Conservation (phyloP, 345 rosid genomes). For the Linum tenue region DNA sequence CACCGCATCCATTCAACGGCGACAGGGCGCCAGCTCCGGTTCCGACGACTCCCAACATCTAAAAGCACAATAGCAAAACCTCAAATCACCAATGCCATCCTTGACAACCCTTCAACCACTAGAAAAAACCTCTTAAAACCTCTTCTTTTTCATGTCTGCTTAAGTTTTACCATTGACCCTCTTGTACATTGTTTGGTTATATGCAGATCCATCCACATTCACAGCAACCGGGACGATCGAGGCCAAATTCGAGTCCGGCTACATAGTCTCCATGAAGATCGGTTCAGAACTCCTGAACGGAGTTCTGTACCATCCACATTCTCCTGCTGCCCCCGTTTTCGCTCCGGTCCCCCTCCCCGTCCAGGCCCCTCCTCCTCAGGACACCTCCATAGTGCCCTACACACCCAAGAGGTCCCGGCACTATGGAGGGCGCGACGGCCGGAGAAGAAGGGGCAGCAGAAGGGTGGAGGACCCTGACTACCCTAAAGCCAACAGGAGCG, state of each 20-base stretch:
- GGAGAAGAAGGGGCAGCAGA: constrained; percentile 46
- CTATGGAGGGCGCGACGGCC: constrained; percentile 19
- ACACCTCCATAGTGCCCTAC: constrained; percentile 32
- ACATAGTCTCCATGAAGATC: constrained; percentile 58
- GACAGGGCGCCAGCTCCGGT: too few relatives aligned
- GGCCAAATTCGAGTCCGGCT: constrained; percentile 88
- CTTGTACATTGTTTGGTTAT: too few relatives aligned
- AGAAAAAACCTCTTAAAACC: too few relatives aligned
- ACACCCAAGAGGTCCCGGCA: constrained; percentile 4
- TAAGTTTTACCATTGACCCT: too few relatives aligned
- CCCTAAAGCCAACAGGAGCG: constrained; percentile 91
- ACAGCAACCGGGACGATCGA: constrained; percentile 63
- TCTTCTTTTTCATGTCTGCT: too few relatives aligned
- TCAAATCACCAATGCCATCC: too few relatives aligned
- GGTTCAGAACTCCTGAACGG: constrained; percentile 80
- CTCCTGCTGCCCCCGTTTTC: constrained; percentile 18
- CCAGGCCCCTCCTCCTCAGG: background rate
- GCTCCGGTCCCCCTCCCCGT: background rate
- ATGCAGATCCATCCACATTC: constrained; percentile 13
- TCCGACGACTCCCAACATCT: too few relatives aligned
- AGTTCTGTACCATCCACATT: constrained; percentile 63
- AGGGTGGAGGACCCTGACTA: constrained; percentile 73
- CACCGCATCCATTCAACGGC: too few relatives aligned
- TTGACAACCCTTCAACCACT: too few relatives aligned
- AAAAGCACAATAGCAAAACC: too few relatives aligned